phyloP scores from a whole-genome alignment of 2,329 filamentous ascomycete species.

The Camillea tinctor region DNA sequence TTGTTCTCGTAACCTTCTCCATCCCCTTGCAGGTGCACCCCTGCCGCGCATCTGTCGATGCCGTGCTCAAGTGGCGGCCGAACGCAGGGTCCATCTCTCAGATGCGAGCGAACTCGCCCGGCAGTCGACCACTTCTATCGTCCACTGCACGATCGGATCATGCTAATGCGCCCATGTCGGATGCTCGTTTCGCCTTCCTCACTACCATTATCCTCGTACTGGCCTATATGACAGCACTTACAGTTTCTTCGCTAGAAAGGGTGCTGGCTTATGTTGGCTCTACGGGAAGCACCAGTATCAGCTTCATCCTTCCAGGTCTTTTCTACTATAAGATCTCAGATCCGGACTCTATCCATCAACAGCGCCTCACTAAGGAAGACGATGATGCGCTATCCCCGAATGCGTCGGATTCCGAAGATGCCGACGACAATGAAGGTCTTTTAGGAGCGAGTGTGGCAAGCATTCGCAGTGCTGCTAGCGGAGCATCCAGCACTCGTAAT shows the following conservation, averaged over 20 bases:
- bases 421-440: slow-evolving; percentile 32
- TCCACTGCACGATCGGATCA: slow-evolving; percentile 47
- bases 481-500: slow-evolving; percentile 33
- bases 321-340: slow-evolving; percentile 99
- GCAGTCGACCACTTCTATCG: slow-evolving; percentile 44
- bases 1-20: slow-evolving; percentile 93
- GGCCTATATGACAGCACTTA: slow-evolving; percentile 86
- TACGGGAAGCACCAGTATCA: slow-evolving; percentile 92
- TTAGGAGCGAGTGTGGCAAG: slow-evolving; percentile 47
- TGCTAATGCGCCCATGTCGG: slow-evolving; percentile 67
- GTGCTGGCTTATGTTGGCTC: slow-evolving; percentile 94
- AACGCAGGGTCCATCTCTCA: slow-evolving; percentile 41
- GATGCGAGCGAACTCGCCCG: slow-evolving; percentile 40
- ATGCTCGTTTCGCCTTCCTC: slow-evolving; percentile 83
- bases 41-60: slow-evolving; percentile 91
- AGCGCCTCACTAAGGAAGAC: slow-evolving; percentile 84
- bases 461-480: slow-evolving; percentile 41
- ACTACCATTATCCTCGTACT: slow-evolving; percentile 82
- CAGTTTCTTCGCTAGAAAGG: slow-evolving; percentile 82
- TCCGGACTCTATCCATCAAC: slow-evolving; percentile 82
- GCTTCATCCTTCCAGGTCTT: slow-evolving; percentile 90
- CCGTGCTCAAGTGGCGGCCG: slow-evolving; percentile 90
- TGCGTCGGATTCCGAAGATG: slow-evolving; percentile 38
- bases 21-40: slow-evolving; percentile 95
- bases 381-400: slow-evolving; percentile 70